Evolutionary conservation across 2,329 filamentous ascomycete genomes (phyloP), one percentile per base, ranked within the genome.

Genomic region (Nothophoma quercina): DNA sequence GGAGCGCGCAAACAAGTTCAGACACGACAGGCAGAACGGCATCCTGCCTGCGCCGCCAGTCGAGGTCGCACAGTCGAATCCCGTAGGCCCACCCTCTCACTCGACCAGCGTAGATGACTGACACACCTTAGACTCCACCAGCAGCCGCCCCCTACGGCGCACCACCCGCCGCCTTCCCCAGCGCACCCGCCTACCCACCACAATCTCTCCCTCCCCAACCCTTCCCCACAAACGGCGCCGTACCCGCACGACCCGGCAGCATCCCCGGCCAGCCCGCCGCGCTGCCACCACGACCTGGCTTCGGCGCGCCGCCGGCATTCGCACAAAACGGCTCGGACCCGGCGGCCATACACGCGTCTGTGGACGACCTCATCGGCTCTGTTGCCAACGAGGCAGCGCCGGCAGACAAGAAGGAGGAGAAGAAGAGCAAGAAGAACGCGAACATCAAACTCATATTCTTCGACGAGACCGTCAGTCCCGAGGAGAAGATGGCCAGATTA

Each of bases 401-500:
- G 41, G 77, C 74, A n/a, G 65, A 74, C 39, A 50, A 57, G n/a
- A 59, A 58, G 33, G 59, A 64, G 28, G 65, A 73, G 43, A 72
- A 73, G 64, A 87, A 89, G 71, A 85, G 85, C 67, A 75, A 88
- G 81, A 88, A 88, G 73, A 88, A 86, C 69, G 67, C 72, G 59
- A 71, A 71, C 33, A 80, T 78, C 63, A 79, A 85, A 71, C 87
- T 96, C 83, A 81, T 96, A 23, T 96, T 95, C 77, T 87, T 87
- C 57, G 90, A 96, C 70, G 86, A 88, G 43, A 87, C 89, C 52
- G 79, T 87, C 67, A 95, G 90, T 67, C 90, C 91, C 1, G 93
- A 97, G 78, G 93, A 96, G 81, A 91, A 88, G 77, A 92, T 96
- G 90, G 88, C 91, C 22, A 77, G 79, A 69, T 78, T 95, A 78